Conservation (phyloP, 169 alveolate genomes). For the Cyclospora cayetanensis region DNA sequence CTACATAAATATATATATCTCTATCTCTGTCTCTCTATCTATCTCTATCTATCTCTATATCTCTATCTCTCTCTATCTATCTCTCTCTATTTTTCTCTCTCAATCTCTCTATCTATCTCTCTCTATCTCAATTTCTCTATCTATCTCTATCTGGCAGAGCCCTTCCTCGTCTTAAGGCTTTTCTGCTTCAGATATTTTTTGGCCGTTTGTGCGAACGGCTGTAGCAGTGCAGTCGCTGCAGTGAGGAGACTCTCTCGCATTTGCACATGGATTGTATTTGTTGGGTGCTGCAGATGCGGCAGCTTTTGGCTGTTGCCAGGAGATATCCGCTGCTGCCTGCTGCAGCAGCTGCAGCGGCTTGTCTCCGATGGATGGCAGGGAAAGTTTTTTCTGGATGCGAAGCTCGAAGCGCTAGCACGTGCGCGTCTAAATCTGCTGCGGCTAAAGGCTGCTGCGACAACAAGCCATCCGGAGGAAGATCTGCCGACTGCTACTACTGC, state of each 20-base stretch:
- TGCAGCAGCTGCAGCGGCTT: constrained; percentile 62
- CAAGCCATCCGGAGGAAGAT: background rate
- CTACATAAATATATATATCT: too few relatives aligned
- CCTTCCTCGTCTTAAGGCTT: background rate
- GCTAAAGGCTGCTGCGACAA: constrained; percentile 23
- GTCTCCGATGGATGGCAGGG: constrained; percentile 64
- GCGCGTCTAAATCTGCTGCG: constrained; percentile 63
- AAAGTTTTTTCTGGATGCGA: constrained; percentile 61
- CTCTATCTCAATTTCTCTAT: too few relatives aligned
- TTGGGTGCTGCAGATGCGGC: constrained; percentile 59
- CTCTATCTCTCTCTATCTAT: too few relatives aligned
- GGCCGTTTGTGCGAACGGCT: background rate
- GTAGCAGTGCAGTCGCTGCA: background rate
- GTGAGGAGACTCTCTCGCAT: background rate
- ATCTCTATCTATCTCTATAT: too few relatives aligned
- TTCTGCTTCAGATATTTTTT: background rate
- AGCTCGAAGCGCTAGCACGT: constrained; percentile 55
- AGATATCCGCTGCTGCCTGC: constrained; percentile 43
- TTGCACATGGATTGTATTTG: background rate
- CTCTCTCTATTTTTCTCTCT: too few relatives aligned
- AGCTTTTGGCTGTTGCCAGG: constrained; percentile 25
- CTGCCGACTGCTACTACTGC: constrained; percentile 20
- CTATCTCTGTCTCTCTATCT: too few relatives aligned
- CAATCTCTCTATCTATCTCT: too few relatives aligned
- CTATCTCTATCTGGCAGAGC: too few relatives aligned